Evolutionary conservation across 305 asterid species (phyloP).

Genomic region (Rubia peregrina): DNA sequence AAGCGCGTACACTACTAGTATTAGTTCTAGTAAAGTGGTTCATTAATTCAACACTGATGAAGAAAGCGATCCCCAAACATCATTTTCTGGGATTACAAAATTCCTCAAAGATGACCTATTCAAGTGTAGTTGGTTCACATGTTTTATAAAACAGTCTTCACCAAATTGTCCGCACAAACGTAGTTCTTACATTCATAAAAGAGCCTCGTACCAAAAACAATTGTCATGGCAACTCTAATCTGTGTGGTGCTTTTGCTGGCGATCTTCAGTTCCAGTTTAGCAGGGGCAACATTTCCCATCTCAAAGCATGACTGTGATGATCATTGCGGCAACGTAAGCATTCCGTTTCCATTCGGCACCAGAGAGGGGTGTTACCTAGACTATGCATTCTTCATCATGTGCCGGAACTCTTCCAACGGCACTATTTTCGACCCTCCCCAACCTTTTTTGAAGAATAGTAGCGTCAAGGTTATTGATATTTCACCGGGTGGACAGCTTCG

Average conservation of each 20-base stretch:
- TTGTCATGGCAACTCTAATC: not conserved
- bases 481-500: not conserved
- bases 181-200: too few relatives aligned
- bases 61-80: too few relatives aligned
- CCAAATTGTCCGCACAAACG: too few relatives aligned
- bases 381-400: not conserved
- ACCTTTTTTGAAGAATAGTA: not conserved
- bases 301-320: conserved; percentile 1
- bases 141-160: too few relatives aligned
- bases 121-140: too few relatives aligned
- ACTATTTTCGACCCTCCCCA: not conserved
- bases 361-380: not conserved
- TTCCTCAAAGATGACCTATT: too few relatives aligned
- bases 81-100: too few relatives aligned
- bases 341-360: not conserved
- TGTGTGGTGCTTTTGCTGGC: not conserved
- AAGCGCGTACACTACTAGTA: too few relatives aligned
- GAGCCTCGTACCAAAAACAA: too few relatives aligned
- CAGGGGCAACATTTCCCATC: not conserved
- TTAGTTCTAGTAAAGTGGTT: too few relatives aligned
- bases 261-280: not conserved
- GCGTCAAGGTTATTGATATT: not conserved
- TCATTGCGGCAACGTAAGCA: not conserved
- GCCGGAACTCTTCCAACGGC: not conserved
- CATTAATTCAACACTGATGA: too few relatives aligned